These are phyloP conservation scores for Calcarisporium arbuscula DNA, from an alignment of 2,329 filamentous ascomycete species.

Conservation along the genomic window DNA sequence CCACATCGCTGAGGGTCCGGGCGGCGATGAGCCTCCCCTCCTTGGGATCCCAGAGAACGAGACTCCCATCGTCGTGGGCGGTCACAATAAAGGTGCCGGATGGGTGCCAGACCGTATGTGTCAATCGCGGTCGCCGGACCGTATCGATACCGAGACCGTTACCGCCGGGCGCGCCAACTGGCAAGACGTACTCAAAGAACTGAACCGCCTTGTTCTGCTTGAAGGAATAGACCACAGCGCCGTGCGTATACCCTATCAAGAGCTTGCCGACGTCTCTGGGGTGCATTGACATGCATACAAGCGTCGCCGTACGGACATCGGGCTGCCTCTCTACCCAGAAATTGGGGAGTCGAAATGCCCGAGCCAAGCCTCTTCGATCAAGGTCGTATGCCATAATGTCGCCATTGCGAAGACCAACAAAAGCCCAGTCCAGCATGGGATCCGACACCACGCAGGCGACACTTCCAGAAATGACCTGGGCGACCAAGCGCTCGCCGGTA, in stretches of 20 bases:
- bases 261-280: slow-evolving; percentile 89
- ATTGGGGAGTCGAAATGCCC: slow-evolving; percentile 78
- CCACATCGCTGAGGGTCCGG: slow-evolving; percentile 67
- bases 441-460: slow-evolving; percentile 74
- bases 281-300: slow-evolving; percentile 79
- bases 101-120: slow-evolving; percentile 88
- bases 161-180: slow-evolving; percentile 77
- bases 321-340: slow-evolving; percentile 74
- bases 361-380: slow-evolving; percentile 63
- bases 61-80: slow-evolving; percentile 80
- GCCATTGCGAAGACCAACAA: slow-evolving; percentile 75
- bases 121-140: slow-evolving; percentile 65
- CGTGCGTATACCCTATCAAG: slow-evolving; percentile 83
- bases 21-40: slow-evolving; percentile 81
- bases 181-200: slow-evolving; percentile 78
- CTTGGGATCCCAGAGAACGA: slow-evolving; percentile 92
- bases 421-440: slow-evolving; percentile 87
- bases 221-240: slow-evolving; percentile 87
- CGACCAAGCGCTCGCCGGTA: slow-evolving; percentile 57
- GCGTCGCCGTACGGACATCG: slow-evolving; percentile 49
- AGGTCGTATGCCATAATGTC: slow-evolving; percentile 91
- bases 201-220: slow-evolving; percentile 77
- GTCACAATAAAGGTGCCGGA: slow-evolving; percentile 86
- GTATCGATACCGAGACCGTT: slow-evolving; percentile 58
- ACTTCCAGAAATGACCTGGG: slow-evolving; percentile 69